Evolutionary conservation across 1,284 basidiomycete genomes (phyloP).

Genomic region (Cryptococcus depauperatus): DNA sequence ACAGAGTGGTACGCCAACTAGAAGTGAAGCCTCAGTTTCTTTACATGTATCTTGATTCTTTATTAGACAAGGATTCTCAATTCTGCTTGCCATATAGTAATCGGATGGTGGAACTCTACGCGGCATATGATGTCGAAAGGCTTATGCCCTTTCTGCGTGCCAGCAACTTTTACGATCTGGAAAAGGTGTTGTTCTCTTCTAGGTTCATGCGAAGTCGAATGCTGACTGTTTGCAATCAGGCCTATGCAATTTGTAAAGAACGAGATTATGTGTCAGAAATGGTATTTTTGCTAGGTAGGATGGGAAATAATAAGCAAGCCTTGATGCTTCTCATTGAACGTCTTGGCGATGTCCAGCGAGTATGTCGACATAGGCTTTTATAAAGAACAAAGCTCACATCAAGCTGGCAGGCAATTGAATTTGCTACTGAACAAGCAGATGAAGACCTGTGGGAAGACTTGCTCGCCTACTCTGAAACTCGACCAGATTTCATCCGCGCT

Average conservation of each 20-base stretch:
- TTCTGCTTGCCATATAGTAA: slow-evolving; percentile 75
- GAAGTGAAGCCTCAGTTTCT: slow-evolving; percentile 69
- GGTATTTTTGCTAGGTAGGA: slow-evolving; percentile 93
- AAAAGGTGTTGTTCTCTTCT: slow-evolving; percentile 52
- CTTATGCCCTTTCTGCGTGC: slow-evolving; percentile 87
- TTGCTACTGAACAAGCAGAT: slow-evolving; percentile 95
- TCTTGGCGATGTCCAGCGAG: slow-evolving; percentile 81
- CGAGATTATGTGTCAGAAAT: slow-evolving; percentile 88
- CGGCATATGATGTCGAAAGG: slow-evolving; percentile 69
- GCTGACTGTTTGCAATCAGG: slow-evolving; percentile 48
- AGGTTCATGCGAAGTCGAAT: neutral
- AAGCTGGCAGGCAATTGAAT: slow-evolving; percentile 74
- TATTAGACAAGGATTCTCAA: slow-evolving; percentile 80
- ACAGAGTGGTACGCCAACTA: slow-evolving; percentile 80
- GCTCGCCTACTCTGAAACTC: slow-evolving; percentile 83
- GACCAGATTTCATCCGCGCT: slow-evolving; percentile 93
- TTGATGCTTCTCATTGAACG: slow-evolving; percentile 91
- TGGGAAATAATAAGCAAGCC: slow-evolving; percentile 95
- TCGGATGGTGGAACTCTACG: slow-evolving; percentile 78
- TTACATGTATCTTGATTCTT: slow-evolving; percentile 85
- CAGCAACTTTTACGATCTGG: slow-evolving; percentile 85
- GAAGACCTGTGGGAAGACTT: slow-evolving; percentile 98
- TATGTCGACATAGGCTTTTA: slow-evolving; percentile 40
- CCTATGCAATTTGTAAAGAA: slow-evolving; percentile 77
- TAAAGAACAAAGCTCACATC: slow-evolving; percentile 4